Base-by-base conservation (phyloP, 176 grass and related monocot genomes). In the Triticum timopheevii region DNA sequence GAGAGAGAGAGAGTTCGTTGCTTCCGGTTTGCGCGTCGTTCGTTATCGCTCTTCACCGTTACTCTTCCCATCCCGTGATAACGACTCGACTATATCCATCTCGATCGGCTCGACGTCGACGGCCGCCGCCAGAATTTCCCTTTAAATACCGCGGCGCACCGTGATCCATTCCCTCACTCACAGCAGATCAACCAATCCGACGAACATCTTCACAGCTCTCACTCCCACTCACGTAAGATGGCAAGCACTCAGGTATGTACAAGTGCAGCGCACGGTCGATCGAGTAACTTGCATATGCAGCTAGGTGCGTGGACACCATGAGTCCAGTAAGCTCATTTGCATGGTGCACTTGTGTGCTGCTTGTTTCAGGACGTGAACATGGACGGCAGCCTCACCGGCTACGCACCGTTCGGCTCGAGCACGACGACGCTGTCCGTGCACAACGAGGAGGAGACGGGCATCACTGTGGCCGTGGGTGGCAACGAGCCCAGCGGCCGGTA, bases 361-460 rank as follows among this genome's bases (percentile, higher is more conserved):
- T 33, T 80, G 69, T 40, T 12, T 27, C 77, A 95, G 85, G 81
- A 79, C 40, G 85, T 77, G 58, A 83, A 88, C 78, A 47, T 24
- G 23, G 69, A 78, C 19, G 82, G 16, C 36, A 24, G 39, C 61
- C 73, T 88, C 52, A 13, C 17, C 49, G 47, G 86, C 9, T 95
- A 86, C 86, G 87, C 69, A 13, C 83, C 88, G 15, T 63, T 86
- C 12, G 90, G 90, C 17, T 8, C 80, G 7, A 7, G 83, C 56
- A 90, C 83, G 31, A 92, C 83, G 6, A 19, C 42, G 40, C 86
- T 95, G 42, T 84, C 77, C 70, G 38, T 87, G 52, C 76, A 65
- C 82, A n/a, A 1, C 0, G 70, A 33, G 10, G 15, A 15, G 10
- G 82, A 31, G 16, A 12, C 24, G 17, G 35, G 6, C 52, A 61